phyloP scores from a whole-genome alignment of 805 yeast species.

The Saccharomyces kudriavzevii region DNA sequence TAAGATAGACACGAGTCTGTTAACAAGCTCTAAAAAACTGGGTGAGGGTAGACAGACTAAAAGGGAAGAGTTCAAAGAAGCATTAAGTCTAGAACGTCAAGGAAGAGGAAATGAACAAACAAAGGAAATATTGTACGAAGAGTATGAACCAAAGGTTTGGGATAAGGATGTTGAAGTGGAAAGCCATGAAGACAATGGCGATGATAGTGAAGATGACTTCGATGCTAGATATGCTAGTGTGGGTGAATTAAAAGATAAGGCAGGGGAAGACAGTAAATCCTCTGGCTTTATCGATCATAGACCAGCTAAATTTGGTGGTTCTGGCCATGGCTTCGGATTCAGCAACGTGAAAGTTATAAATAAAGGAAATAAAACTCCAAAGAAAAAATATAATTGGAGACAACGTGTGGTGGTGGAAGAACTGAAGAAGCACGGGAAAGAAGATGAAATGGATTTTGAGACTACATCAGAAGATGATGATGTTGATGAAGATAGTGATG shows the following conservation, averaged over 20 bases:
- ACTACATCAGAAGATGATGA: slow-evolving; percentile 28
- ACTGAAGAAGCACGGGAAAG: slow-evolving; percentile 36
- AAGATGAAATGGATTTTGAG: slow-evolving; percentile 56
- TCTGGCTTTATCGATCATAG: slow-evolving; percentile 63
- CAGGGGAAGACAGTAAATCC: slow-evolving; percentile 1
- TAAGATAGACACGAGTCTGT: slow-evolving; percentile 56
- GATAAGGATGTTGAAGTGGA: slow-evolving; percentile 30
- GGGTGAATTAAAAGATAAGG: slow-evolving; percentile 2
- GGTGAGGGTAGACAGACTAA: slow-evolving; percentile 75
- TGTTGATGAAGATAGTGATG: slow-evolving; percentile 18
- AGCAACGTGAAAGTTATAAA: slow-evolving; percentile 43
- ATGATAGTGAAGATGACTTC: slow-evolving; percentile 21
- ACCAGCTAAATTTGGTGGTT: slow-evolving; percentile 51
- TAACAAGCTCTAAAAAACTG: slow-evolving; percentile 66
- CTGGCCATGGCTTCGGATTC: slow-evolving; percentile 67
- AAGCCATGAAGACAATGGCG: slow-evolving; percentile 19
- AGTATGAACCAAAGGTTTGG: slow-evolving; percentile 59
- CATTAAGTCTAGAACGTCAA: slow-evolving; percentile 59
- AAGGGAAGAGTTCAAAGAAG: slow-evolving; percentile 64
- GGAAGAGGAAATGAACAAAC: slow-evolving; percentile 61
- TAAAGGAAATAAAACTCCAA: slow-evolving; percentile 21
- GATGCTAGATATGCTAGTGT: slow-evolving; percentile 22
- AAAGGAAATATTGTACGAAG: slow-evolving; percentile 58
- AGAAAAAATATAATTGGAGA: slow-evolving; percentile 71
- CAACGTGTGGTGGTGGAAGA: slow-evolving; percentile 42